Evolutionary conservation across 2,329 filamentous ascomycete species (phyloP).

Genomic region (Cercospora sojina): DNA sequence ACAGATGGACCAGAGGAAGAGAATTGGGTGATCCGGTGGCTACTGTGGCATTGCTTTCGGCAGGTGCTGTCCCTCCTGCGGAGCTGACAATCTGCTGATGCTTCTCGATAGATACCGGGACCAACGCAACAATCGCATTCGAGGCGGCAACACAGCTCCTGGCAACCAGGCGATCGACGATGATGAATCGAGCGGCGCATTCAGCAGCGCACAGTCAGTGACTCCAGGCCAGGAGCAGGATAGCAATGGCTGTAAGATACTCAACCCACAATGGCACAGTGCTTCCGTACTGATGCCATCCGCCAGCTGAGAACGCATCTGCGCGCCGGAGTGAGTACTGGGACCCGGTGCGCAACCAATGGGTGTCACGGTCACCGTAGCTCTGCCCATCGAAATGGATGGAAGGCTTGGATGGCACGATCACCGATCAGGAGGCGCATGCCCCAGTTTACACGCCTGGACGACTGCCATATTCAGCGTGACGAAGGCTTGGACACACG

Average conservation of each 20-base stretch:
- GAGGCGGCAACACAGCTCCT: not conserved
- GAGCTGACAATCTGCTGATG: not conserved
- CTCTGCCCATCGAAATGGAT: not conserved
- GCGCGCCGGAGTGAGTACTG: constrained; percentile 1
- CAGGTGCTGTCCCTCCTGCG: not conserved
- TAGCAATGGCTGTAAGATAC: constrained; percentile 5
- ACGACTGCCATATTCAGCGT: not conserved
- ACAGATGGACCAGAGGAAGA: constrained; percentile 43
- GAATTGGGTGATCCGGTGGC: constrained; percentile 53
- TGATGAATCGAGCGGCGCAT: constrained; percentile 13
- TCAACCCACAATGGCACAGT: not conserved
- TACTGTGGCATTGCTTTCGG: constrained; percentile 52
- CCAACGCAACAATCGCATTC: constrained; percentile 21
- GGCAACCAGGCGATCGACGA: constrained; percentile 7
- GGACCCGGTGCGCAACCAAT: constrained; percentile 17
- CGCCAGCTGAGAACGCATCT: not conserved
- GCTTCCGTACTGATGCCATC: constrained; percentile 1
- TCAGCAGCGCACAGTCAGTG: not conserved
- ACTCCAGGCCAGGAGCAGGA: constrained; percentile 4
- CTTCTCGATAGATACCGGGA: constrained; percentile 34
- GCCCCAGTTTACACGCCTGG: not conserved
- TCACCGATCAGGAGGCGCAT: not conserved
- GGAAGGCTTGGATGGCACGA: not conserved
- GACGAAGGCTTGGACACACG: not conserved
- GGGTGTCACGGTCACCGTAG: constrained; percentile 5